Conservation (phyloP, 1,139 yeast species). For the Fermentozyma sake region DNA sequence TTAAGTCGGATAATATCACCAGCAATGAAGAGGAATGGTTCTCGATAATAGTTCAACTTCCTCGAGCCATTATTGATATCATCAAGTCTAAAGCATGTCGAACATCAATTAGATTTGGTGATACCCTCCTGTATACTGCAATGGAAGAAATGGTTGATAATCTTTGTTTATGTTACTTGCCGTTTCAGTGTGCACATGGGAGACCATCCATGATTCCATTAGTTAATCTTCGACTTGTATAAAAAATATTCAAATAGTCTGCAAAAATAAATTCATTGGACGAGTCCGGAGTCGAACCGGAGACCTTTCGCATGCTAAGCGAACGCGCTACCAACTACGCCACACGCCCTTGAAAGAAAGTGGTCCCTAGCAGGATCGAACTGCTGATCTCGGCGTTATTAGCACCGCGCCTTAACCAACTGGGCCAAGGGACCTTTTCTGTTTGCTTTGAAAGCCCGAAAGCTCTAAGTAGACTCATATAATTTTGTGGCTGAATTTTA, state of each 20-base stretch:
- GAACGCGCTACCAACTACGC: conserved; percentile 92
- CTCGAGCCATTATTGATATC: conserved; percentile 44
- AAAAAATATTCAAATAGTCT: conserved; percentile 3
- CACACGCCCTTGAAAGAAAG: conserved; percentile 61
- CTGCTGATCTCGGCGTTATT: conserved; percentile 33
- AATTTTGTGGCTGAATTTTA: too few relatives aligned
- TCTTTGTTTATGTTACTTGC: conserved; percentile 49
- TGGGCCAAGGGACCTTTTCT: too few relatives aligned
- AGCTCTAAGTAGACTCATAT: too few relatives aligned
- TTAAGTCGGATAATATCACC: conserved; percentile 11
- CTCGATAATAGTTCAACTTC: conserved; percentile 26
- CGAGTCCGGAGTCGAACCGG: conserved; percentile 90
- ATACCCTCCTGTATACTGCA: conserved; percentile 33
- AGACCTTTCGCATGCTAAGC: conserved; percentile 88
- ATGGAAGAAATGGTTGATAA: conserved; percentile 41
- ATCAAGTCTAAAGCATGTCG: conserved; percentile 69
- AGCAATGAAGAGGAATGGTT: conserved; percentile 10
- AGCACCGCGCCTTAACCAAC: conserved; percentile 36
- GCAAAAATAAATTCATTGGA: conserved; percentile 42
- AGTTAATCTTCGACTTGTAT: conserved; percentile 21
- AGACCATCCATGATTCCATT: conserved; percentile 70
- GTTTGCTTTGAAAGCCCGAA: too few relatives aligned
- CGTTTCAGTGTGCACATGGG: conserved; percentile 87
- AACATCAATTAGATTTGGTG: conserved; percentile 72
- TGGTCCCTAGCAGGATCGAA: conserved; percentile 33